Base-by-base conservation (phyloP, 805 yeast species). In the Yamadazyma sp. region DNA sequence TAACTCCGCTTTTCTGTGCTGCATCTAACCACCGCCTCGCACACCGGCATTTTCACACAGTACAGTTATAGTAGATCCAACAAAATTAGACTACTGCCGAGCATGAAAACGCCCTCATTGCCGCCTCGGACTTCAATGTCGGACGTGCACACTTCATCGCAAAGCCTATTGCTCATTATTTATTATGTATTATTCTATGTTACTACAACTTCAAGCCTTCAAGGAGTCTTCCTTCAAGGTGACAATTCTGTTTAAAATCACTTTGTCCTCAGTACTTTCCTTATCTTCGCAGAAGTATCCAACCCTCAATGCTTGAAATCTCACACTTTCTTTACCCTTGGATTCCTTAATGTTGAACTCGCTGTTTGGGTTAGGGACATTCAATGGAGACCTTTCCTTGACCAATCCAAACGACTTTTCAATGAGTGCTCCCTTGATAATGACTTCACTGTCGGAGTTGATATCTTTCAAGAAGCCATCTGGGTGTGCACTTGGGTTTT, bases 251-350 rank as follows among this genome's bases (percentile, higher is more conserved):
- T 93, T 93, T 58, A 93, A 70, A 22, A 93, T 74, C 46, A 90
- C 65, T 42, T 68, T 71, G 19, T 77, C 82, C 13, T 66, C 72
- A 7, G 72, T 65, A 40, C 86, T 67, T 47, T 91, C 97, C 50
- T 75, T 77, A 60, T 93, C 99, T 59, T 88, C 61, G 55, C 96
- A 82, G 77, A 89, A 93, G 64, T 93, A 93, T 20, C 99, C 99
- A 31, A 87, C 91, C 67, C 99, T 80, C 63, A 93, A 77, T 20
- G 96, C 99, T 70, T 93, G 99, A 88, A 93, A 93, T 64, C 99
- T 79, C 21, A 86, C 88, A n/a, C 90, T 77, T 60, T 90, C 95
- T 46, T 72, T 65, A 22, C 73, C 73, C 26, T 64, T 63, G 43
- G 75, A 73, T 59, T 93, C 97, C 49, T 75, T 71, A 48, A 89